phyloP scores from a whole-genome alignment of 169 alveolate genomes.

The Neospora caninum region DNA sequence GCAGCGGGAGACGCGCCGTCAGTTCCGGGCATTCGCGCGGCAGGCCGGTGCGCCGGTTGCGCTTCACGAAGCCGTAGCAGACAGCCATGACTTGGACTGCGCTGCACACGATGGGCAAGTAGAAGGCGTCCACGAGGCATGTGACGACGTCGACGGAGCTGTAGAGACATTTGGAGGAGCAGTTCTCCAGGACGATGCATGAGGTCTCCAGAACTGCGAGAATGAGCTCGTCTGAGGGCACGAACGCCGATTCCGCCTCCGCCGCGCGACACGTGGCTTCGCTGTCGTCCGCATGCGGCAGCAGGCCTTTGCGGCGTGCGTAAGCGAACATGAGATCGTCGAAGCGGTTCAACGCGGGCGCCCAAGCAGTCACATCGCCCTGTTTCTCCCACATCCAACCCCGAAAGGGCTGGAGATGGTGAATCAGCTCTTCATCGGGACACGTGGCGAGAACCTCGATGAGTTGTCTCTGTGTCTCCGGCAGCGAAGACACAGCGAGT shows the following conservation, averaged over 20 bases:
- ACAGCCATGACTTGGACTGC: constrained; percentile 63
- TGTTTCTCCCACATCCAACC: constrained; percentile 69
- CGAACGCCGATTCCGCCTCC: neutral
- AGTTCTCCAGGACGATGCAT: constrained; percentile 60
- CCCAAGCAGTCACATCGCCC: constrained; percentile 69
- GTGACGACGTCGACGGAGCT: constrained; percentile 63
- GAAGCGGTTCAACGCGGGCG: constrained; percentile 62
- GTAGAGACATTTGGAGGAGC: constrained; percentile 62
- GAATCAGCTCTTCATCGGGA: constrained; percentile 55
- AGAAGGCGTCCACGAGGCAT: constrained; percentile 46
- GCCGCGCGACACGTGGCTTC: neutral
- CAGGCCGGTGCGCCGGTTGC: constrained; percentile 45
- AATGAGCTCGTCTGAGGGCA: constrained; percentile 58
- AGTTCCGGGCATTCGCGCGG: constrained; percentile 61
- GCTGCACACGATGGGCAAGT: constrained; percentile 58
- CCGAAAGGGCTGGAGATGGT: constrained; percentile 66
- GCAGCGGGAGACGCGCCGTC: constrained; percentile 40
- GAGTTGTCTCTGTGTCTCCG: constrained; percentile 64
- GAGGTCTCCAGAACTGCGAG: constrained; percentile 60
- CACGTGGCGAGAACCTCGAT: constrained; percentile 59
- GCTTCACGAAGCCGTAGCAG: constrained; percentile 63
- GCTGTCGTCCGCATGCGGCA: neutral
- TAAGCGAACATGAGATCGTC: constrained; percentile 53
- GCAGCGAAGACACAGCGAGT: constrained; percentile 60
- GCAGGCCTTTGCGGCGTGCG: constrained; percentile 54